These are phyloP conservation scores for Solanum lycopersicoides DNA, from an alignment of 257 asterid genomes.

Conservation along the genomic window DNA sequence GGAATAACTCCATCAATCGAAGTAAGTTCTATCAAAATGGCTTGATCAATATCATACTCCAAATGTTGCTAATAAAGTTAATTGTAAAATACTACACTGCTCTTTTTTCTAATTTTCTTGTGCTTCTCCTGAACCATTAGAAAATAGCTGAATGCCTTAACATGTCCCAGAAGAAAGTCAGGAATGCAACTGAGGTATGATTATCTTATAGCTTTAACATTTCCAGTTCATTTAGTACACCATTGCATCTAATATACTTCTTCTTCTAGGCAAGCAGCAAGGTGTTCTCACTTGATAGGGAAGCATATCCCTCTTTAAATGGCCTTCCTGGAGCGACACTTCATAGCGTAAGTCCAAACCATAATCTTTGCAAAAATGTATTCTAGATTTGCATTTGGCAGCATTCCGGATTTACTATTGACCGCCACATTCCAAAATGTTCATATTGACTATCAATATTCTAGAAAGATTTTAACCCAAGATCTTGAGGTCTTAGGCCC, in stretches of 20 bases:
- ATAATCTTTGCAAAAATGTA: background rate
- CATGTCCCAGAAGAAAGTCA: conserved; percentile 84
- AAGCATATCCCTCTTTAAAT: conserved; percentile 79
- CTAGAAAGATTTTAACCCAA: background rate
- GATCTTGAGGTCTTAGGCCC: background rate
- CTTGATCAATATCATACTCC: background rate
- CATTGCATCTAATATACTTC: background rate
- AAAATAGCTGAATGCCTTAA: conserved; percentile 78
- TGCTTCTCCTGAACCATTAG: conserved; percentile 22
- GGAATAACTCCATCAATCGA: conserved; percentile 81
- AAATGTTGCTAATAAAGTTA: background rate
- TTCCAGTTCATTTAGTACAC: background rate
- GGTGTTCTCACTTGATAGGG: conserved; percentile 88
- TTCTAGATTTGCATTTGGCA: background rate
- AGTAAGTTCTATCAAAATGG: conserved; percentile 27
- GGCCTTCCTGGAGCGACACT: conserved; percentile 86
- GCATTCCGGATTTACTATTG: background rate
- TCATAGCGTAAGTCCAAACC: conserved; percentile 59
- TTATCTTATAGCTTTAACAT: background rate
- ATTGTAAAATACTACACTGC: background rate
- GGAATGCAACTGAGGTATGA: conserved; percentile 93
- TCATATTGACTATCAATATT: background rate
- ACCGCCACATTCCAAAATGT: background rate
- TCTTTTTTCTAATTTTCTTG: background rate
- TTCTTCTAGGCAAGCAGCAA: conserved; percentile 66